phyloP scores from a whole-genome alignment of 2,329 filamentous ascomycete species.

The Metarhizium album region DNA sequence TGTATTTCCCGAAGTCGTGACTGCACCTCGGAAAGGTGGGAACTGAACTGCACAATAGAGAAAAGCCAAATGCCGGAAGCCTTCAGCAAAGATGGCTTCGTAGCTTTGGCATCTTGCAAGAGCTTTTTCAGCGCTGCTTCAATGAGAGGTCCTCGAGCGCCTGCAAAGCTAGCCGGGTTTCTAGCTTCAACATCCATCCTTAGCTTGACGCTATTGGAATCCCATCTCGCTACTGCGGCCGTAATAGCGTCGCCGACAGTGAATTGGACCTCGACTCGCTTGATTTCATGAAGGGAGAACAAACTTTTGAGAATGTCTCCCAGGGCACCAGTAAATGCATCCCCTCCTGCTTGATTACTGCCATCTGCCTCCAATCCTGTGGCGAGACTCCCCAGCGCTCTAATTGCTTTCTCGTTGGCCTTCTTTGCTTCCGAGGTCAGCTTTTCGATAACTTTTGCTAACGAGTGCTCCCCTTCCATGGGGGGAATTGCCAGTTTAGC shows the following conservation, averaged over 20 bases:
- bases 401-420: constrained; percentile 71
- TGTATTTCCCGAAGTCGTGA: constrained; percentile 67
- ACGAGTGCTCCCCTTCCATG: constrained; percentile 17
- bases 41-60: constrained; percentile 82
- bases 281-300: constrained; percentile 71
- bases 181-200: constrained; percentile 61
- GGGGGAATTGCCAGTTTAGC: constrained; percentile 29
- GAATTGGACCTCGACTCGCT: constrained; percentile 81
- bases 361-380: constrained; percentile 39
- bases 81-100: constrained; percentile 82
- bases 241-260: constrained; percentile 81
- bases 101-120: constrained; percentile 65
- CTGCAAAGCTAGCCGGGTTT: constrained; percentile 23
- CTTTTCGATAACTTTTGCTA: constrained; percentile 44
- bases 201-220: constrained; percentile 66
- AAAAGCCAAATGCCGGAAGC: constrained; percentile 94
- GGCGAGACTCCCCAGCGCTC: constrained; percentile 67
- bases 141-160: constrained; percentile 32
- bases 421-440: constrained; percentile 62
- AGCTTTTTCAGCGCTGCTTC: constrained; percentile 57
- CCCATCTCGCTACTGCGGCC: constrained; percentile 69
- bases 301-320: constrained; percentile 54
- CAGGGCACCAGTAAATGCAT: constrained; percentile 27
- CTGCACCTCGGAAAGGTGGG: constrained; percentile 65
- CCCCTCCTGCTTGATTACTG: not conserved